Base-by-base conservation (phyloP, 208 protist species). In the Phytomonas sp. region DNA sequence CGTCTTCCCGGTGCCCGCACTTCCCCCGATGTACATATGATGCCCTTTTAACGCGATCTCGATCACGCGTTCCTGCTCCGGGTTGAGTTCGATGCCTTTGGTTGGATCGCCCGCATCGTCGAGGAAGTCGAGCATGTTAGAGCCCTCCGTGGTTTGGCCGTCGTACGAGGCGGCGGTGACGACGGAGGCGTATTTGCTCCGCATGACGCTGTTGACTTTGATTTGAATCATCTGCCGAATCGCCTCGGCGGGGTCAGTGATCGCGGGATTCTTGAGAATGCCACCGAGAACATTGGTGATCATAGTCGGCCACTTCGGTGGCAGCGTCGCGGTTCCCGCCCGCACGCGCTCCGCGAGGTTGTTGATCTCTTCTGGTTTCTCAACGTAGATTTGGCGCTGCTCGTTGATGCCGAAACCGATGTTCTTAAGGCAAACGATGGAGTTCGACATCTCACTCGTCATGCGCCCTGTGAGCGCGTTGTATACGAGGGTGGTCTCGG, bases 1-100 rank as follows among this genome's bases (percentile, higher is more conserved):
- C 15, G 89, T 94, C 81, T 97, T 97, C 31, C 92, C 92, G 13
- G 92, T 97, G 40, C 92, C 92, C 29, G 92, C 92, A 73, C 87
- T 92, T 30, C 92, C 92, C 36, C 88, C 88, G 74, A 96, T 91
- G 70, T 93, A 96, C 67, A 94, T 70, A 76, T 93, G 79, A 66
- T 93, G 86, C 9, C 91, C 91, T 32, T 82, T 81, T 43, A 94
- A 76, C 11, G 91, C 88, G 28, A 96, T 77, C 17, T 87, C 75
- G 62, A 96, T 93, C n/a, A 92, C 88, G 23, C 77, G 72, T 72
- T 93, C 79, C 79, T 96, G 91, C 75, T 96, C 91, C 6, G 81
- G 75, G 77, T 93, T 95, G 13, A 95, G 80, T 70, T 91, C 77
- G 46, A 93, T 83, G 15, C 72, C 67, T 51, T 78, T 8, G 28